Base-by-base conservation (phyloP, 305 asterid species). In the Salvia sclarea region DNA sequence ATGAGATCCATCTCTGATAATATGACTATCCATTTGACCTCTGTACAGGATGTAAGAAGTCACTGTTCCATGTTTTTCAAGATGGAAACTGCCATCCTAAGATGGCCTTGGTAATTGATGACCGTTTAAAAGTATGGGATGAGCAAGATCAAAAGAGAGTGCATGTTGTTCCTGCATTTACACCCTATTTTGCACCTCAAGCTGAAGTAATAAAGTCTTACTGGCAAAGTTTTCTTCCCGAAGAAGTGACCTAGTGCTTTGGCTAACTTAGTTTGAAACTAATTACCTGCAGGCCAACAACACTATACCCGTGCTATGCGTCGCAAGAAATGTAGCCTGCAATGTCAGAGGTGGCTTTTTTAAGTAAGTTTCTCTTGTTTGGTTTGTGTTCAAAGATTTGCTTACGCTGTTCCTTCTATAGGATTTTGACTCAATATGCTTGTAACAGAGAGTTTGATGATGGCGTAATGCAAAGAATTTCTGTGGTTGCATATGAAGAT, bases 251-350 rank as follows among this genome's bases (percentile, higher is more conserved):
- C 58, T 61, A 8, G 50, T 69, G 31, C 45, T 58, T 70, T 59
- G 73, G 71, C 75, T 72, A 54, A 80, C 75, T 41, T 55, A 38
- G 58, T 61, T 28, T 48, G 54, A 35, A 62, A 53, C 47, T 45
- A 67, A 13, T 55, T 38, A 49, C 45, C 69, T 87, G 82, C 80
- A 91, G 98, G 96, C 87, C 63, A 89, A 84, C 79, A 94, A 83
- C 74, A 69, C 90, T 24, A 75, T 89, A 66, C 95, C 98, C 21
- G 92, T 94, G 75, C 93, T 91, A 35, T 94, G 97, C 75, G 92
- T 93, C 74, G 98, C 97, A 22, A 85, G 98, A 75, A 93, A 91
- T 80, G 95, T 93, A 41, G 98, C 98, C 59, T 93, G 98, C 85
- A 91, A 87, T 76, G 90, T 93, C 52, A 85, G 98, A 76, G 97